Conservation (phyloP, 495 filamentous ascomycete species). For the Penicillium diatomitis region DNA sequence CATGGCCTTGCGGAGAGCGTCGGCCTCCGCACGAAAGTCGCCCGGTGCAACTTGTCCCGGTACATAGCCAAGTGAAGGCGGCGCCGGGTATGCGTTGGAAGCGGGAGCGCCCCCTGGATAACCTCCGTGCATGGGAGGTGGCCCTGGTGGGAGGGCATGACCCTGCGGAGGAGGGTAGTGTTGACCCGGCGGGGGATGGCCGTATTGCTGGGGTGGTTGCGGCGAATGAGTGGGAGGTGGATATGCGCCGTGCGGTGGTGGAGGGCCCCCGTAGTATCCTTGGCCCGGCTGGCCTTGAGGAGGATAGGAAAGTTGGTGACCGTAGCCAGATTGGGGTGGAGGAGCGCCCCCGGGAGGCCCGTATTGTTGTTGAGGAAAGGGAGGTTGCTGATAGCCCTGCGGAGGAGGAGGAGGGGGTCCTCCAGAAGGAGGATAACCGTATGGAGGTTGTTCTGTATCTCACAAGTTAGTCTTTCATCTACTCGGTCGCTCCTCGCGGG, state of each 20-base stretch:
- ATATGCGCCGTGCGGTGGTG: conserved; percentile 2
- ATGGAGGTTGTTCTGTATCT: conserved; percentile 19
- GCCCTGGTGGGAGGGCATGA: conserved; percentile 11
- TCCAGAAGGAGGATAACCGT: conserved; percentile 28
- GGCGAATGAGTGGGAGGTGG: background rate
- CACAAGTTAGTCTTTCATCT: too few species aligned
- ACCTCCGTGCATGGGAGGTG: conserved; percentile 2
- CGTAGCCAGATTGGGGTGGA: conserved; percentile 16
- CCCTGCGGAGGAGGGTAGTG: conserved; percentile 14
- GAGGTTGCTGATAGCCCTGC: conserved; percentile 24
- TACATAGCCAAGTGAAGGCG: conserved; percentile 53
- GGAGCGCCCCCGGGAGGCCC: conserved; percentile 17
- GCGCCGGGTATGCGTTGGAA: conserved; percentile 32
- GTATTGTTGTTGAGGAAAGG: conserved; percentile 16
- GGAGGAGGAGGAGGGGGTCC: conserved; percentile 13
- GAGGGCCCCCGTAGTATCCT: conserved; percentile 13
- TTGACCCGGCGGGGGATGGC: conserved; percentile 12
- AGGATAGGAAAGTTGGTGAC: conserved; percentile 14
- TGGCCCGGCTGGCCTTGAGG: conserved; percentile 1
- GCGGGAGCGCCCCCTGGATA: background rate
- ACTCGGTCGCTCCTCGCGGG: too few species aligned
- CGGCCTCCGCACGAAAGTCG: conserved; percentile 56
- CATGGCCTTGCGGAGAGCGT: conserved; percentile 69
- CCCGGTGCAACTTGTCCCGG: conserved; percentile 53
- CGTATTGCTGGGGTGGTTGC: conserved; percentile 9